Percentiles rank a stretch among this genome's conserved stretches.
Conservation (phyloP, 2,329 filamentous ascomycete genomes). For the Talaromyces atroroseus region DNA sequence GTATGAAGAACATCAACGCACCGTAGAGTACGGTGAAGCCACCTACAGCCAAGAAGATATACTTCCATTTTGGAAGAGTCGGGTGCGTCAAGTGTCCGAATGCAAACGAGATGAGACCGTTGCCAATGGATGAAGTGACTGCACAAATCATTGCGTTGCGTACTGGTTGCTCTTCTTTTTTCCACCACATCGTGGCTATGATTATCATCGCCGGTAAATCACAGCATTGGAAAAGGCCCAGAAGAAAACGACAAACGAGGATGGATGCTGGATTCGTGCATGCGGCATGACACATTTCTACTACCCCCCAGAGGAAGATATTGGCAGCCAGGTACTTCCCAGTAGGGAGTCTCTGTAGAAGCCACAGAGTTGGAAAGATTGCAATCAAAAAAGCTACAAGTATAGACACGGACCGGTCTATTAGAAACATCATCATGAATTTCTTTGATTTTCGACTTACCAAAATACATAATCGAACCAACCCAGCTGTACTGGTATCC, state of each 20-base stretch:
- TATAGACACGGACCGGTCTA: not conserved
- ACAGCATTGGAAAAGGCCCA: conserved; percentile 18
- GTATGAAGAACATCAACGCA: conserved; percentile 50
- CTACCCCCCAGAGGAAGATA: conserved; percentile 17
- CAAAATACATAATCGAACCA: conserved; percentile 21
- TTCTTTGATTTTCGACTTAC: not conserved
- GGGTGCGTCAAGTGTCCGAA: not conserved
- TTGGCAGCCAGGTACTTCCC: conserved; percentile 18
- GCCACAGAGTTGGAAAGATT: conserved; percentile 12
- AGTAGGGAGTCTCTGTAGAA: conserved; percentile 14
- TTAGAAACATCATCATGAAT: not conserved
- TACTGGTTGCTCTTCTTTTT: conserved; percentile 31
- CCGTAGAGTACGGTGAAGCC: conserved; percentile 16
- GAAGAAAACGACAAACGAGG: conserved; percentile 20
- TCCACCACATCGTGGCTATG: conserved; percentile 22
- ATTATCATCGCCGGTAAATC: conserved; percentile 19
- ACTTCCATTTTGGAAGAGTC: conserved; percentile 9
- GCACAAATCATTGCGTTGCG: conserved; percentile 4
- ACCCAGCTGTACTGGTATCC: conserved; percentile 23
- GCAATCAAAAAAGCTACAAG: conserved; percentile 1
- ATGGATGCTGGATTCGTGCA: conserved; percentile 8
- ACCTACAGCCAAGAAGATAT: conserved; percentile 18
- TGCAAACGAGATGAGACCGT: not conserved
- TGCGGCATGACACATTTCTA: conserved; percentile 17
- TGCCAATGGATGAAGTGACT: conserved; percentile 5